These are phyloP conservation scores for Alternaria ethzedia DNA, from an alignment of 2,329 filamentous ascomycete genomes.

Conservation along the genomic window DNA sequence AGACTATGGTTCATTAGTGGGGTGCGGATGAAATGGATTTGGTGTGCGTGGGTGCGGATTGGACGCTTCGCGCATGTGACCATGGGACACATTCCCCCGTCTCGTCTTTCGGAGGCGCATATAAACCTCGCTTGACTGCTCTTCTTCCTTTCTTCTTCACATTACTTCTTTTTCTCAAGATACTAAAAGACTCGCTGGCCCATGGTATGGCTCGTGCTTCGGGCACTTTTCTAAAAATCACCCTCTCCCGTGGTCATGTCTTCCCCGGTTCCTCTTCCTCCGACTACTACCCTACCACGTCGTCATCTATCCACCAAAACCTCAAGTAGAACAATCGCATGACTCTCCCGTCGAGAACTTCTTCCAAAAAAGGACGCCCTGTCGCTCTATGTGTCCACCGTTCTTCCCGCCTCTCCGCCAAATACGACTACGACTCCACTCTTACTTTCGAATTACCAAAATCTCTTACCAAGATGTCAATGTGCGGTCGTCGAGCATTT, in stretches of 20 bases:
- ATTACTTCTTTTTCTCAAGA: too few relatives aligned
- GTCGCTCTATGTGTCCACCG: too few relatives aligned
- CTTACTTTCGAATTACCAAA: not conserved
- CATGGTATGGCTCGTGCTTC: not conserved
- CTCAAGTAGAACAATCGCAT: not conserved
- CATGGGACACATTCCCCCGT: not conserved
- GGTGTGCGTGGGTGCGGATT: not conserved
- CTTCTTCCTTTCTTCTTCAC: not conserved
- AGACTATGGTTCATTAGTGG: slow-evolving; percentile 68
- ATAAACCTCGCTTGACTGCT: not conserved
- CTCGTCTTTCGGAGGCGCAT: not conserved
- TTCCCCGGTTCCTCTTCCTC: rapidly evolving
- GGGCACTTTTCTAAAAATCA: not conserved
- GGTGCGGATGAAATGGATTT: not conserved
- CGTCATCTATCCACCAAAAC: not conserved
- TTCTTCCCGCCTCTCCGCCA: not conserved
- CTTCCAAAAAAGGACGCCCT: too few relatives aligned
- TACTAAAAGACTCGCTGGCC: too few relatives aligned
- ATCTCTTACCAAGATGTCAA: too few relatives aligned
- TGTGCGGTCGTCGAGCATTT: not conserved
- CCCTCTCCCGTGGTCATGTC: not conserved
- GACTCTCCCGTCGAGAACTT: not conserved
- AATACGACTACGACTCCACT: not conserved
- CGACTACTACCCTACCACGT: not conserved
- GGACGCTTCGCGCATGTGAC: not conserved